Base-by-base conservation (phyloP, 1,284 basidiomycete genomes). In the Puccinia hordei region DNA sequence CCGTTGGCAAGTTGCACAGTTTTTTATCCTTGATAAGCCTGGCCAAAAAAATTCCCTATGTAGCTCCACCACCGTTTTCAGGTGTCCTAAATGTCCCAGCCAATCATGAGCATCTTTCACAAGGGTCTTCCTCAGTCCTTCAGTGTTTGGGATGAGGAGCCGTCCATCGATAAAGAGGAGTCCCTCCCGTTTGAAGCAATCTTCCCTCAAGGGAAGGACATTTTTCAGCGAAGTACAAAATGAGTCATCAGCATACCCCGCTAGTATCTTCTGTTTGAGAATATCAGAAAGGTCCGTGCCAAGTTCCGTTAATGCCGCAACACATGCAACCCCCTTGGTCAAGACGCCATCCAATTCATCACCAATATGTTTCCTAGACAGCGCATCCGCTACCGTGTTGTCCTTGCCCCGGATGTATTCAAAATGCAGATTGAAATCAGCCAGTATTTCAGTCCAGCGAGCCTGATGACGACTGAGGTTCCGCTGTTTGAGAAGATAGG, bases 401-500 rank as follows among this genome's bases (percentile, higher is more conserved):
- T 85, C 83, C 49, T 85, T 83, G 0, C 87, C 87, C 17, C 79
- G 75, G 5, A 88, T 81, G 73, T 88, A 87, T 0, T 81, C 69
- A 33, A 88, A 71, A 15, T n/a, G 15, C 17, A 81, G 41, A n/a
- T 79, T 30, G 51, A 85, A 88, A 30, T 88, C 85, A 0, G 82
- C 72, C 2, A 88, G 55, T 13, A 84, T 83, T 74, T 88, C 86
- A 79, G 85, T 83, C 87, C 87, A 88, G 0, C 84, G 82, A 0
- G 83, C 83, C 77, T 88, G 87, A 0, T 84, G 72, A 0, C 82
- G 63, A 0, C 86, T 87, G 0, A 88, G 82, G 17, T 87, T 83
- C 2, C 82, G 72, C 72, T 89, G 87, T 0, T 81, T 82, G 0
- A 82, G n/a, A n/a, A n/a, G n/a, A n/a, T n/a, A n/a, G n/a, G n/a